Evolutionary conservation across 495 filamentous ascomycete genomes (phyloP), one percentile per base, ranked within the genome.

Genomic region (Stereocaulon alpinum): DNA sequence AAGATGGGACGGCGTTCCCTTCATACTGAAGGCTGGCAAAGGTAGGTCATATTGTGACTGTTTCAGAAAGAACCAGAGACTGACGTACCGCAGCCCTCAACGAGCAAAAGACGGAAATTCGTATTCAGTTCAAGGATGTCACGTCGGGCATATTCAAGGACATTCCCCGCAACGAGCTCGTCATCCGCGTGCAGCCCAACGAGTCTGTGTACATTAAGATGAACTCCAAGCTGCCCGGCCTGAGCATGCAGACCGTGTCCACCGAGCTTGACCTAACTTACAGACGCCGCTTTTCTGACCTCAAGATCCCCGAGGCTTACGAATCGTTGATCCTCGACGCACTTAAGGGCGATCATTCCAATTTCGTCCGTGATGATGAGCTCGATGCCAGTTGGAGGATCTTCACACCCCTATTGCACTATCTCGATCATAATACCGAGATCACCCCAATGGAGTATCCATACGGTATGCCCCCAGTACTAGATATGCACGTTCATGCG

Each of bases 151-250:
- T 99, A 77, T 99, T 99, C 79, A 97, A 97, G 81, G 91, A 99
- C 67, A 99, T 97, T 64, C 94, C 94, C 53, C 87, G 94, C 52
- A 99, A 99, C 78, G 94, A 99, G 77, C 86, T 99, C 58, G 94
- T 99, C 66, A 96, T 99, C 76, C 90, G 94, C 61, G 94, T 99
- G 61, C 94, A 99, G 76, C 94, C 94, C 64, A 99, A 99, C 75
- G 94, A 99, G 78, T 92, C 87, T 67, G 90, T 99, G 63, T 99
- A 99, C 79, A 96, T 96, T 75, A 99, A 99, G 85, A 99, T 97
- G 94, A 99, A 99, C 85, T 96, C 91, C 11, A 99, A 99, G 79
- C 78, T 97, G 53, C 94, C 94, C 24, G 94, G 94, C 67, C 78
- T 99, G 68, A 96, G 89, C 75, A 99, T 96, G 93, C 94, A 99